Base-by-base conservation (phyloP, 2,329 filamentous ascomycete species). In the Sphaerulina musiva region DNA sequence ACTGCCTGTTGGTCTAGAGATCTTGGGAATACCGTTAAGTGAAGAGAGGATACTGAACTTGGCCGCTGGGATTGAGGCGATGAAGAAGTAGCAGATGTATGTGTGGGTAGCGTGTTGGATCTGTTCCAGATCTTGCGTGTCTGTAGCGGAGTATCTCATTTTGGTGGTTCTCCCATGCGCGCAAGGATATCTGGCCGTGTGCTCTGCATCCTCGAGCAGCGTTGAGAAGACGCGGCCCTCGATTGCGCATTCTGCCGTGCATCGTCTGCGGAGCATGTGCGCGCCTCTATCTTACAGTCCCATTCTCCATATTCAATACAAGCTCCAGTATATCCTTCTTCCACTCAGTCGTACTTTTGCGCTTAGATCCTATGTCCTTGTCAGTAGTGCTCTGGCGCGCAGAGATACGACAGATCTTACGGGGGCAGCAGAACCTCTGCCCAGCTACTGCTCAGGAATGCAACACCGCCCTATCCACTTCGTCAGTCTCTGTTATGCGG, bases 401-500 rank as follows among this genome's bases (percentile, higher is more conserved):
- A 34, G 9, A 23, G n/a, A 23, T 7, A 14, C 4, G 41, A 31
- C 9, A 40, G 14, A 14, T 36, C 72, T 70, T 70, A 78, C 69
- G 74, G 72, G 46, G 76, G 75, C 8, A 77, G 67, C 5, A 79
- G 65, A 51, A 77, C 68, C 68, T 79, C 77, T 59, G 72, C 73
- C 74, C 75, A 79, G 69, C 74, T 77, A 67, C 75, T 78, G 64
- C 76, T 72, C 43, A 80, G 62, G 63, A 80, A 79, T 6, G 76
- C 71, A 38, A 79, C 76, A 55, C 76, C 53, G 46, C 48, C 53
- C 53, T 51, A 44, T 41, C 23, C 23, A 11, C 7, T 9, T n/a
- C 8, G 4, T 50, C 34, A 50, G 41, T 38, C 20, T 7, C 34
- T 34, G 47, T 9, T 32, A 12, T 23, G 26, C 14, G 44, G 31